These are phyloP conservation scores for Rhodotorula kratochvilovae DNA, from an alignment of 768 basidiomycete genomes.

Conservation along the genomic window DNA sequence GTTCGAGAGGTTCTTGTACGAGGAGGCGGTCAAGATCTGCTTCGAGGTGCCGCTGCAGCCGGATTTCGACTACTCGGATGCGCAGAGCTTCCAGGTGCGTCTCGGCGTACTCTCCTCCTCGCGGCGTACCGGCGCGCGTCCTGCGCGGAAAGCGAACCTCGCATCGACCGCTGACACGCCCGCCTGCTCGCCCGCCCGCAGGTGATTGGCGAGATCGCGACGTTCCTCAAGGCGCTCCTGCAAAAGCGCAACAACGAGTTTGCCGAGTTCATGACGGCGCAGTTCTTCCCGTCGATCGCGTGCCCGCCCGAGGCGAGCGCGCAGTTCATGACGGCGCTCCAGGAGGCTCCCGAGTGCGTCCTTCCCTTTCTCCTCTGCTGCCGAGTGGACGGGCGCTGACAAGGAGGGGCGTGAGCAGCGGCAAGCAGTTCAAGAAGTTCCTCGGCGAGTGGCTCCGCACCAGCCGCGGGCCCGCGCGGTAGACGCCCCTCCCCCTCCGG, in stretches of 20 bases:
- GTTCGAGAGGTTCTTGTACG: constrained; percentile 87
- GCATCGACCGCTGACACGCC: not conserved
- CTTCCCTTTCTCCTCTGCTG: not conserved
- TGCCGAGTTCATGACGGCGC: constrained; percentile 67
- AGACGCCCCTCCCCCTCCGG: not conserved
- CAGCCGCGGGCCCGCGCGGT: constrained; percentile 1
- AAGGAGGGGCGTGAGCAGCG: constrained; percentile 17
- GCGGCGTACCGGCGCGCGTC: too few relatives aligned
- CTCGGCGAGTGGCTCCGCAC: constrained; percentile 29
- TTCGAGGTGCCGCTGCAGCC: constrained; percentile 75
- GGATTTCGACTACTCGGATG: constrained; percentile 82
- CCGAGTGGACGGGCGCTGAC: too few relatives aligned
- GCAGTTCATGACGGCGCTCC: constrained; percentile 32
- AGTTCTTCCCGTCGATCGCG: constrained; percentile 80
- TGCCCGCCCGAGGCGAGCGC: constrained; percentile 66
- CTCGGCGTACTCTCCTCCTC: too few relatives aligned
- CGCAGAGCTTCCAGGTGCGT: constrained; percentile 74
- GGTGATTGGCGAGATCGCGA: constrained; percentile 86
- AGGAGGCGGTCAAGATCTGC: constrained; percentile 70
- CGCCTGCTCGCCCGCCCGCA: constrained; percentile 45
- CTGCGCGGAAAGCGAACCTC: too few relatives aligned
- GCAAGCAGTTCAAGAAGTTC: constrained; percentile 40
- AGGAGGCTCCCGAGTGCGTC: constrained; percentile 37
- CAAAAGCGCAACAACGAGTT: constrained; percentile 76
- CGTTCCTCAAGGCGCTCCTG: constrained; percentile 71